These are phyloP conservation scores for Xanthoconium separans DNA, from an alignment of 1,284 basidiomycete species.

Conservation along the genomic window DNA sequence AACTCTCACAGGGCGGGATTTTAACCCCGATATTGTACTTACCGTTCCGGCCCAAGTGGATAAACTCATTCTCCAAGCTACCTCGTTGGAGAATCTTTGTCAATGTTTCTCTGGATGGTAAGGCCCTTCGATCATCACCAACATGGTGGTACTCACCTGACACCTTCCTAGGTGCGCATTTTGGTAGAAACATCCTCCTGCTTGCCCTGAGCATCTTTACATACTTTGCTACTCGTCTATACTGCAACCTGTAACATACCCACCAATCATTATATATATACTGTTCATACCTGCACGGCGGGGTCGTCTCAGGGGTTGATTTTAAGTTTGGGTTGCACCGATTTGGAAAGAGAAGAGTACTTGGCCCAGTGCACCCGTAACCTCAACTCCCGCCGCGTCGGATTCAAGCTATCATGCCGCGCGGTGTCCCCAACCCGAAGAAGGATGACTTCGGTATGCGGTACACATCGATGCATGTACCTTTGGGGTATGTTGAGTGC, in stretches of 20 bases:
- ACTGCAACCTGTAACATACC: conserved; percentile 25
- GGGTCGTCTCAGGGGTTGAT: too few relatives aligned
- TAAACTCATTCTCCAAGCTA: conserved; percentile 88
- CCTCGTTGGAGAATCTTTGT: conserved; percentile 89
- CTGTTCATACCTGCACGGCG: neutral
- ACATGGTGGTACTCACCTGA: neutral
- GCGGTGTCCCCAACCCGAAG: conserved; percentile 75
- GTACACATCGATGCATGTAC: conserved; percentile 79
- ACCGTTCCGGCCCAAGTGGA: conserved; percentile 82
- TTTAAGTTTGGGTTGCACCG: neutral
- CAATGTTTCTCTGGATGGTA: conserved; percentile 98
- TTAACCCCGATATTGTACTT: conserved; percentile 78
- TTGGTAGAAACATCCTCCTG: conserved; percentile 39
- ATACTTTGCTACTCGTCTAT: conserved; percentile 9
- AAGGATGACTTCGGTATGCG: conserved; percentile 76
- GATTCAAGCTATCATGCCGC: conserved; percentile 52
- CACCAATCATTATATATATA: conserved; percentile 1
- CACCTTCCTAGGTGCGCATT: conserved; percentile 42
- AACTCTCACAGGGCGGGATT: conserved; percentile 72
- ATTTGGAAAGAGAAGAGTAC: conserved; percentile 13
- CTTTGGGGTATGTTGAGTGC: conserved; percentile 55
- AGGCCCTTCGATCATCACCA: conserved; percentile 7
- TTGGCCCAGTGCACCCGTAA: neutral
- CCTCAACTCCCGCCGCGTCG: conserved; percentile 5
- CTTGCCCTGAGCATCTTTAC: conserved; percentile 11